A percentile compares a stretch with the other conserved stretches of the same genome.
phyloP scores from a whole-genome alignment of 345 rosid species.

The Bruguiera sexangula region DNA sequence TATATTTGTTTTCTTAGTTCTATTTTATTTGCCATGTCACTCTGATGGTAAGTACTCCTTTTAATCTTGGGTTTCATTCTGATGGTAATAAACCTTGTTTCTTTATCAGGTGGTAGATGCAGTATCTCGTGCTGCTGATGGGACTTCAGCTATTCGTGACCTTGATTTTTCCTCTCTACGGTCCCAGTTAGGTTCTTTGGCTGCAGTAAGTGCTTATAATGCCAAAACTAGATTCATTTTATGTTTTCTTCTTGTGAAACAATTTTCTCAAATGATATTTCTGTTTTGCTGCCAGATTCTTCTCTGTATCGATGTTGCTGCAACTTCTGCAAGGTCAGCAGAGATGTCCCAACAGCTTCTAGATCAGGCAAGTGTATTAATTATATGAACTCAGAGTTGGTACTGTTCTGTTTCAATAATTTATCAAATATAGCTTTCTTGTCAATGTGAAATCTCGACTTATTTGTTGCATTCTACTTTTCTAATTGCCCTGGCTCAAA shows the following conservation, averaged over 20 bases:
- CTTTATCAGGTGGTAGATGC: constrained; percentile 74
- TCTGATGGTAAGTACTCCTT: neutral
- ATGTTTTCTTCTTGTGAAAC: constrained; percentile 6
- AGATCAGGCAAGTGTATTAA: constrained; percentile 57
- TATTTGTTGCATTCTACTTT: too few species aligned
- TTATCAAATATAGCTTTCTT: too few species aligned
- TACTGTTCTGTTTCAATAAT: too few species aligned
- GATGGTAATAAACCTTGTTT: constrained; percentile 12
- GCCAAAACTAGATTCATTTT: constrained; percentile 13
- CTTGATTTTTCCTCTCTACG: constrained; percentile 68
- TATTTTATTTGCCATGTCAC: too few species aligned
- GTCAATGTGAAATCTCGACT: too few species aligned
- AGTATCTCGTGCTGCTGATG: constrained; percentile 78
- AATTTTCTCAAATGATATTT: constrained; percentile 20
- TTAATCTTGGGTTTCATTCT: neutral
- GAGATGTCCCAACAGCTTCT: constrained; percentile 72
- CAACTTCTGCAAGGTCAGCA: constrained; percentile 78
- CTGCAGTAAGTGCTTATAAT: constrained; percentile 61
- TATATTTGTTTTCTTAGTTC: too few species aligned
- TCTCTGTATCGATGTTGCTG: constrained; percentile 90
- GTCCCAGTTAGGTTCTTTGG: constrained; percentile 76
- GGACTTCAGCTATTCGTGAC: constrained; percentile 63
- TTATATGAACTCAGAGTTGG: constrained; percentile 8
- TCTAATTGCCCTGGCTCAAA: too few species aligned
- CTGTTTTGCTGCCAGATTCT: constrained; percentile 61